Conservation (phyloP, 2,329 filamentous ascomycete genomes). For the Orbilia brochopaga region DNA sequence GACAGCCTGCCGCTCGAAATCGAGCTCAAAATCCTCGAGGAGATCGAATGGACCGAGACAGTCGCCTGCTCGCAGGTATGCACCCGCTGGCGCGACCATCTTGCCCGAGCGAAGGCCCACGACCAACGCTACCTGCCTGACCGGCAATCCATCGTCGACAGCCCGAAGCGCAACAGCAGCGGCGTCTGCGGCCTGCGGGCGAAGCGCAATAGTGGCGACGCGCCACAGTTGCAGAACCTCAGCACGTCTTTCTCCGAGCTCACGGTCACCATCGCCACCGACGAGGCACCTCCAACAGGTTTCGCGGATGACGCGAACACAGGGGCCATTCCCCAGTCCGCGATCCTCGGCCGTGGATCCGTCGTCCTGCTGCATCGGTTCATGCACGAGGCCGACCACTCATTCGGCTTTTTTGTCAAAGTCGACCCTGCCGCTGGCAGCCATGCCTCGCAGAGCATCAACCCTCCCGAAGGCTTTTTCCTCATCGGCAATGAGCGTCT, state of each 20-base stretch:
- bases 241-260: constrained; percentile 17
- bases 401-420: constrained; percentile 36
- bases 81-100: constrained; percentile 35
- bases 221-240: constrained; percentile 1
- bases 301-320: constrained; percentile 5
- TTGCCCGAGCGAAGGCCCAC: constrained; percentile 17
- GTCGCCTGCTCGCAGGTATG: constrained; percentile 35
- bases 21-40: constrained; percentile 44
- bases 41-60: constrained; percentile 42
- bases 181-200: constrained; percentile 10
- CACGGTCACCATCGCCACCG: constrained; percentile 26
- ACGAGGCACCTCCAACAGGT: not conserved
- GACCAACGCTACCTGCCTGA: constrained; percentile 30
- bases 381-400: constrained; percentile 37
- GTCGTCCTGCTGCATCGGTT: constrained; percentile 35
- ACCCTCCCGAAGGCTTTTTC: constrained; percentile 30
- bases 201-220: constrained; percentile 17
- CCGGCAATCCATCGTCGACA: constrained; percentile 5
- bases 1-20: constrained; percentile 43
- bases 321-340: constrained; percentile 20
- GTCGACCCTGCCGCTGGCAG: constrained; percentile 5
- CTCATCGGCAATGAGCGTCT: constrained; percentile 27
- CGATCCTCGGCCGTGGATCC: constrained; percentile 18
- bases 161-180: not conserved
- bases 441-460: not conserved